Base-by-base conservation (phyloP, 148 eudicot species). In the Persicaria tinctoria region DNA sequence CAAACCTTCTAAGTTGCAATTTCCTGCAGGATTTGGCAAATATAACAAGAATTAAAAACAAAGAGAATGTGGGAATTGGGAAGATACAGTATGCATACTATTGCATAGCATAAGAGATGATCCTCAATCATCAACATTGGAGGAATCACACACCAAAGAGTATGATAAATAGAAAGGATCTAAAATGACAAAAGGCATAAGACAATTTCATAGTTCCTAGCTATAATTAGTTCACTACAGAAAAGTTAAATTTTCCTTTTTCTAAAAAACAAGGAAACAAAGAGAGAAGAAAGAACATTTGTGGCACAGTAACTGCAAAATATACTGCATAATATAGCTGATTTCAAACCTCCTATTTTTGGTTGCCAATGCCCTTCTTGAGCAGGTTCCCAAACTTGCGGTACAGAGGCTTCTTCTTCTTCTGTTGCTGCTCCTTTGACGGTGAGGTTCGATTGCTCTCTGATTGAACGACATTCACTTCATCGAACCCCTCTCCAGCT, bases 361-460 rank as follows among this genome's bases (percentile, higher is more conserved):
- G 90, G 80, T 75, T 89, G 86, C 85, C 82, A 51, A 86, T 77
- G 71, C 91, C 81, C 83, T 89, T 94, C 90, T 94, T 94, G 46
- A 94, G 89, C 68, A 94, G 82, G 84, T 80, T 90, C 54, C 97
- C 97, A 47, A 91, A 94, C 79, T 94, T 91, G 18, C 80, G 81
- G 62, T 91, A 85, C 72, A 94, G 76, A 2, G 98, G 88, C 73
- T 87, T 91, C 85, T 94, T 91, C 88, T 91, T 91, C 88, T 94
- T 91, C 79, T 80, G 86, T 68, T 71, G 77, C 60, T 83, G 85
- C 74, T 84, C 81, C 86, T 86, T 90, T 9, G 87, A 73, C 46
- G 91, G 91, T 0, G 92, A 83, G 82, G 71, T 88, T 64, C 82
- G 79, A 76, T 86, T 84, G 46, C 71, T 85, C 68, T 94, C 96